Evolutionary conservation across 169 alveolate genomes (phyloP).

Genomic region (Plasmodium ovale): DNA sequence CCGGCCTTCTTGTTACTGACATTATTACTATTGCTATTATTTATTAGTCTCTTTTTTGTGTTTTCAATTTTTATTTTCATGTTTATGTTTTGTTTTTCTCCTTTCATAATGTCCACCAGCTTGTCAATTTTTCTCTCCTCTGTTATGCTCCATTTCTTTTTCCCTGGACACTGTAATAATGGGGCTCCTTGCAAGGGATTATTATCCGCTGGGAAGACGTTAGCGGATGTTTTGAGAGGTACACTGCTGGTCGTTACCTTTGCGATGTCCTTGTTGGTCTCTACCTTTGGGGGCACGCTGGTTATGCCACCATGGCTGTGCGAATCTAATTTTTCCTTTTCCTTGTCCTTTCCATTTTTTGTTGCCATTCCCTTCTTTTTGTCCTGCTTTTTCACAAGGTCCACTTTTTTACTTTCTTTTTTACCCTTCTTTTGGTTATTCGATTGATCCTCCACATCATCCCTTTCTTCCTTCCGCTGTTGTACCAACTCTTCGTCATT

Average conservation of each 20-base stretch:
- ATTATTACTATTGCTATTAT: slow-evolving; percentile 6
- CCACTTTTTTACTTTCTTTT: not conserved
- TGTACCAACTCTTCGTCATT: not conserved
- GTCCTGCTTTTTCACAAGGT: not conserved
- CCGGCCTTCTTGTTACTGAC: slow-evolving; percentile 24
- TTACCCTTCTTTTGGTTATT: not conserved
- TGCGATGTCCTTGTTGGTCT: not conserved
- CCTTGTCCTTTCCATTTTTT: not conserved
- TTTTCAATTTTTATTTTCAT: slow-evolving; percentile 63
- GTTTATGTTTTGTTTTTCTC: slow-evolving; percentile 48
- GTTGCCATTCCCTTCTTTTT: not conserved
- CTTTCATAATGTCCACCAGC: slow-evolving; percentile 65
- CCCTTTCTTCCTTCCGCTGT: not conserved
- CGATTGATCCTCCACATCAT: not conserved
- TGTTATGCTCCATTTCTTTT: slow-evolving; percentile 58
- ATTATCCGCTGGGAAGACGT: too few relatives aligned
- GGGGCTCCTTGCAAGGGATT: too few relatives aligned
- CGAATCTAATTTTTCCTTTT: not conserved
- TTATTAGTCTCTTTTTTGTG: slow-evolving; percentile 23
- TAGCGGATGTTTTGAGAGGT: too few relatives aligned
- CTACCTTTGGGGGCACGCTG: not conserved
- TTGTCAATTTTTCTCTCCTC: slow-evolving; percentile 63
- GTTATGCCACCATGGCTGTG: not conserved
- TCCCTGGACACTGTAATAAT: too few relatives aligned
- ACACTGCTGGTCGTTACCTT: too few relatives aligned